A percentile compares a stretch with the other conserved stretches of the same genome.
Evolutionary conservation across 768 basidiomycete species (phyloP).

Genomic region (Kwoniella mangroviensis): DNA sequence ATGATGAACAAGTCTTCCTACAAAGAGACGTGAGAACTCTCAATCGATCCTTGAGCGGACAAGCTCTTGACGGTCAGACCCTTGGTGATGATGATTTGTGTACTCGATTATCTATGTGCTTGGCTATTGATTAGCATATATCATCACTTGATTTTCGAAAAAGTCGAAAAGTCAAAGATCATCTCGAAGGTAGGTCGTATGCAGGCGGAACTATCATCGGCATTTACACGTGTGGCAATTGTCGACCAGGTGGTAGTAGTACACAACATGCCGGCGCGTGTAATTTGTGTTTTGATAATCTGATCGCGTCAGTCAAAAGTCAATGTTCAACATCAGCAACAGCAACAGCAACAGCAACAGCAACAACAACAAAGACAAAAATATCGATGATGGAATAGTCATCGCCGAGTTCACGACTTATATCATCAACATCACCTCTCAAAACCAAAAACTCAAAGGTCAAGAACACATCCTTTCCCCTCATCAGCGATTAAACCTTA

Average conservation of each 20-base stretch:
- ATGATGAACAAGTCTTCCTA: too few species aligned
- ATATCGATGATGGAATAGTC: too few species aligned
- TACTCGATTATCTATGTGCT: too few species aligned
- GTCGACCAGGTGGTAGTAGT: background rate
- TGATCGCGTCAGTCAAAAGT: background rate
- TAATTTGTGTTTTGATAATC: background rate
- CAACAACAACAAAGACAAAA: background rate
- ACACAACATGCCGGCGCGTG: background rate
- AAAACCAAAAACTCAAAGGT: too few species aligned
- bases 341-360: background rate
- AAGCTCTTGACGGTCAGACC: too few species aligned
- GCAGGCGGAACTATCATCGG: background rate
- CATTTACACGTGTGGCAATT: background rate
- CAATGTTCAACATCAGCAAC: background rate
- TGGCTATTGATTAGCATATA: too few species aligned
- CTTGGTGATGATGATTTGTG: too few species aligned
- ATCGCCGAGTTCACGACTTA: too few species aligned
- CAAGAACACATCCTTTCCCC: too few species aligned
- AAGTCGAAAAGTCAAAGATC: background rate
- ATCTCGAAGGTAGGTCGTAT: background rate
- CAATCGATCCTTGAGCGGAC: too few species aligned
- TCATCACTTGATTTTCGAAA: background rate
- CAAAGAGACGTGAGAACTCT: too few species aligned
- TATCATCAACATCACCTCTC: too few species aligned
- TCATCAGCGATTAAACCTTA: background rate